A percentile compares a stretch with the other conserved stretches of the same genome.
These are phyloP conservation scores for Juncus effusus DNA, from an alignment of 176 grass and related monocot genomes.

Conservation along the genomic window DNA sequence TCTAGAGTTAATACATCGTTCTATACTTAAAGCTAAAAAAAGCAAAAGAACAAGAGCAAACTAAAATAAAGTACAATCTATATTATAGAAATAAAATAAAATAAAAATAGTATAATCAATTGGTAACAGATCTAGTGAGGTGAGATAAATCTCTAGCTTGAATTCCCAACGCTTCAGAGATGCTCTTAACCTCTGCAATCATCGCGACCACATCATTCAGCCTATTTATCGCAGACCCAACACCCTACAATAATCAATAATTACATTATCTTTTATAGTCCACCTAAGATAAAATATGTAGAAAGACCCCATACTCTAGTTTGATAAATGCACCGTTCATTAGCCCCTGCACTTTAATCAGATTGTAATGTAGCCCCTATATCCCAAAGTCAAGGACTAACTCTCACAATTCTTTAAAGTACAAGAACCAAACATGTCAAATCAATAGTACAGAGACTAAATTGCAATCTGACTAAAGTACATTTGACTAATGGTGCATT, in stretches of 20 bases:
- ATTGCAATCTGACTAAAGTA: too few species aligned
- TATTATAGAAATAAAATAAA: too few species aligned
- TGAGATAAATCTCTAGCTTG: constrained; percentile 26
- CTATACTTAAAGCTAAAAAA: too few species aligned
- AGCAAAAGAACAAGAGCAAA: too few species aligned
- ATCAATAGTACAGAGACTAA: too few species aligned
- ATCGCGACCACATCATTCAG: constrained; percentile 71
- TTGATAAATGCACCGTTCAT: background rate
- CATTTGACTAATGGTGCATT: too few species aligned
- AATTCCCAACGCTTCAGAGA: constrained; percentile 50
- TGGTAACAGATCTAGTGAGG: constrained; percentile 32
- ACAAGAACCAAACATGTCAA: too few species aligned
- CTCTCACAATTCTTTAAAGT: too few species aligned
- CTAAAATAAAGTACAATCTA: background rate
- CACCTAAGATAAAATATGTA: background rate
- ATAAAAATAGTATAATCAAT: background rate
- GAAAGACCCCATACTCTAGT: too few species aligned
- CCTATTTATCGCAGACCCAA: constrained; percentile 73
- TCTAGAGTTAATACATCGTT: too few species aligned
- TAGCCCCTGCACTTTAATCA: background rate
- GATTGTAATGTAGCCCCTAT: background rate
- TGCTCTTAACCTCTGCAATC: constrained; percentile 79
- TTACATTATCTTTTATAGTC: background rate
- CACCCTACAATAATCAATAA: constrained; percentile 40
- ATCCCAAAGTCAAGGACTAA: too few species aligned